These are phyloP conservation scores for Acanthamoeba sp. DNA, from an alignment of 208 protist species.

Conservation along the genomic window DNA sequence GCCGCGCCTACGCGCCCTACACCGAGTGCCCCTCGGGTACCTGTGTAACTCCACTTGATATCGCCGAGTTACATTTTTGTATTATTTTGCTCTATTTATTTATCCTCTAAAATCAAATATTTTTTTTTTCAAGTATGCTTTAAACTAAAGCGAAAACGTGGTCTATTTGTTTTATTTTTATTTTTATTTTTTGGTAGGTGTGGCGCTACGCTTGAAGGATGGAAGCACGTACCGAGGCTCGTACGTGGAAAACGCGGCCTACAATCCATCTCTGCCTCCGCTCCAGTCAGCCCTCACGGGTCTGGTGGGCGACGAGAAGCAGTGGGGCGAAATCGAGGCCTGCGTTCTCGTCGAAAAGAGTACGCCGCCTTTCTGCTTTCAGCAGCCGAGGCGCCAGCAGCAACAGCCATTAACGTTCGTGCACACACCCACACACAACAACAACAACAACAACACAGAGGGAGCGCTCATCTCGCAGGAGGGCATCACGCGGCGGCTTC, in stretches of 20 bases:
- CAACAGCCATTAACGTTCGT: no score
- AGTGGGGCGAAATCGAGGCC: background rate
- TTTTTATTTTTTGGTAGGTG: background rate
- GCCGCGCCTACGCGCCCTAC: constrained; percentile 55
- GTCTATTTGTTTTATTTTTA: no score
- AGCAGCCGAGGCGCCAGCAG: no score
- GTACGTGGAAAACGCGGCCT: constrained; percentile 68
- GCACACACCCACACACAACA: no score
- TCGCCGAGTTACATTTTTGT: background rate
- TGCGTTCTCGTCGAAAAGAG: constrained; percentile 63
- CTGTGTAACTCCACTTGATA: no score
- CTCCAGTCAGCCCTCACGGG: constrained; percentile 65
- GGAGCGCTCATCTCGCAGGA: constrained; percentile 31
- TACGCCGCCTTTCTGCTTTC: background rate
- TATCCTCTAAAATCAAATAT: no score
- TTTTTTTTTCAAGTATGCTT: no score
- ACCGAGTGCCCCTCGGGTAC: constrained; percentile 54
- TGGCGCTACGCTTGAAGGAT: constrained; percentile 49
- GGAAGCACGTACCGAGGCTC: constrained; percentile 38
- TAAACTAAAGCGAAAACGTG: no score
- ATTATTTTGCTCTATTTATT: background rate
- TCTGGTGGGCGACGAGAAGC: background rate
- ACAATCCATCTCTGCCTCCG: constrained; percentile 29
- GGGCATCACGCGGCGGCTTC: constrained; percentile 20
- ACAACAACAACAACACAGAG: no score